phyloP scores from a whole-genome alignment of 1,284 basidiomycete species.

The Schizophyllum amplum region DNA sequence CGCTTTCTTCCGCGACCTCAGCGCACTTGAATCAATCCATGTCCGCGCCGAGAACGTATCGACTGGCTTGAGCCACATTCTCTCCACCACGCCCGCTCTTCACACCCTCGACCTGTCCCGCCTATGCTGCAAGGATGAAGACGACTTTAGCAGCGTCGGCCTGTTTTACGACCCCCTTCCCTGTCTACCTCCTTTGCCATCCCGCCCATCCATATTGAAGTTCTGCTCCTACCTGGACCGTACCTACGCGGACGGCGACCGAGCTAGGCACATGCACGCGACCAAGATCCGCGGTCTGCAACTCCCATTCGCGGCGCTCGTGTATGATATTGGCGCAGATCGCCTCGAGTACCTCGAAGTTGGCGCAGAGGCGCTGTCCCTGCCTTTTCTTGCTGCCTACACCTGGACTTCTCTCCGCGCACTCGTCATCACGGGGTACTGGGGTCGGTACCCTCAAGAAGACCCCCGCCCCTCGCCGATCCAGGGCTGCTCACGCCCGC shows the following conservation, averaged over 20 bases:
- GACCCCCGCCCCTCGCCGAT: background rate
- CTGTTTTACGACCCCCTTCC: background rate
- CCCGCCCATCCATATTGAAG: background rate
- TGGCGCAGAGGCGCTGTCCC: background rate
- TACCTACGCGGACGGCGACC: background rate
- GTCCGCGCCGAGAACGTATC: background rate
- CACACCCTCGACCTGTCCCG: background rate
- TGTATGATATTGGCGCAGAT: background rate
- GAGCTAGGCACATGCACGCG: background rate
- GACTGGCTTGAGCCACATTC: background rate
- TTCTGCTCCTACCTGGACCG: background rate
- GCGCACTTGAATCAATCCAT: background rate
- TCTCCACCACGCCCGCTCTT: background rate
- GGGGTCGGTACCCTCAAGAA: background rate
- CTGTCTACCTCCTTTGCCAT: background rate
- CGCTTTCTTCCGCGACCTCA: background rate
- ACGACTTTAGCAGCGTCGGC: background rate
- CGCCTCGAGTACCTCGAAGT: background rate
- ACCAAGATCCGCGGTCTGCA: background rate
- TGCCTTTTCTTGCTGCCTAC: background rate
- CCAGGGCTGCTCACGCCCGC: background rate
- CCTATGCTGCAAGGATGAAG: background rate
- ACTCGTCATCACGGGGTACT: background rate
- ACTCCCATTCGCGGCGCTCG: background rate
- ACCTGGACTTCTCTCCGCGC: background rate